Evolutionary conservation across 2,329 filamentous ascomycete genomes (phyloP), one percentile per base, ranked within the genome.

Genomic region (Diplodia seriata): DNA sequence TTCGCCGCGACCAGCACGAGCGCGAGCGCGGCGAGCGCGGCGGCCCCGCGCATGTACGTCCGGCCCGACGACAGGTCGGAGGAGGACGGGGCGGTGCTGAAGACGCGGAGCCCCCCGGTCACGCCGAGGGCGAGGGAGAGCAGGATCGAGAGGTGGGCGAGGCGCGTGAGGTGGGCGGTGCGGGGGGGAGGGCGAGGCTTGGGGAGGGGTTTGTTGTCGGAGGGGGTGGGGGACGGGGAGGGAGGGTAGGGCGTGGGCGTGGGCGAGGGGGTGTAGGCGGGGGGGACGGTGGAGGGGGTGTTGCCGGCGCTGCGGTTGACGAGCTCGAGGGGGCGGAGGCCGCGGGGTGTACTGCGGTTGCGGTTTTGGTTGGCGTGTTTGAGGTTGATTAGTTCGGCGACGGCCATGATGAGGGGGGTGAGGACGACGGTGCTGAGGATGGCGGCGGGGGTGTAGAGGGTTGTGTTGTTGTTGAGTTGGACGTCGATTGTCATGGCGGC

Each of bases 351-450:
- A n/a, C n/a, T n/a, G n/a, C n/a, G n/a, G n/a, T n/a, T n/a, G n/a
- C n/a, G n/a, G n/a, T n/a, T n/a, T n/a, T n/a, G n/a, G n/a, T n/a
- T n/a, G n/a, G 20, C 20, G 55, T 47, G 26, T 38, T 59, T 43
- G 20, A 59, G 55, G 11, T 47, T 59, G 36, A 47, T 29, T 20
- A 59, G 47, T 14, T 38, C 55, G 55, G 20, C 55, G 55, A 29
- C 55, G 38, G 55, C 15, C 55, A 59, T 59, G 55, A 59, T 11
- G n/a, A 59, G 55, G 1, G 55, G 55, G n/a, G 55, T 59, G 20
- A 59, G 55, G 36, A 59, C 55, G 36, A 59, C 43, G 55, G 55
- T 59, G 55, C 55, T 59, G 36, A 59, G 55, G 20, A 59, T 59
- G 36, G 55, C 55, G 23, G 55, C 55, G 23, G 55, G 55, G 11